These are phyloP conservation scores for Lodderomyces metapsilosis DNA, from an alignment of 1,139 yeast genomes.

Conservation along the genomic window DNA sequence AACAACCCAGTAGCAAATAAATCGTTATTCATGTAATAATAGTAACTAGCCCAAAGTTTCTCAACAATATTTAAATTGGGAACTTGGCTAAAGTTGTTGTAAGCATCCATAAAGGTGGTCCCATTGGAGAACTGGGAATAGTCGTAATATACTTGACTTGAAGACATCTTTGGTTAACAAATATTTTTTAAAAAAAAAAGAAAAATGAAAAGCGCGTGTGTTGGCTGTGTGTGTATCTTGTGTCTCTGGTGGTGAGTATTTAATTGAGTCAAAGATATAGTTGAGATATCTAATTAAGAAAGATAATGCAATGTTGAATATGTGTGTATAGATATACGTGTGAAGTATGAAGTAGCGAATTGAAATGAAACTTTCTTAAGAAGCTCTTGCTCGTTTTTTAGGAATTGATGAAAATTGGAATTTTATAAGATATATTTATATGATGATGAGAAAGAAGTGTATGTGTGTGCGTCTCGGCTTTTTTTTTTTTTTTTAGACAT, in stretches of 20 bases:
- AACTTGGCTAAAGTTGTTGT: slow-evolving; percentile 33
- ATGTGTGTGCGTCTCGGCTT: neutral
- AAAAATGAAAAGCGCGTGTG: neutral
- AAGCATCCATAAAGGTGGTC: slow-evolving; percentile 38
- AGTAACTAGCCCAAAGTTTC: slow-evolving; percentile 44
- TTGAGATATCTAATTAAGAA: neutral
- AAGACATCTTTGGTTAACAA: neutral
- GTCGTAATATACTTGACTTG: slow-evolving; percentile 35
- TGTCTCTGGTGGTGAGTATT: no score
- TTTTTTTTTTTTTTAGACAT: neutral
- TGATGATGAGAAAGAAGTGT: no score
- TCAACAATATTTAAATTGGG: slow-evolving; percentile 29
- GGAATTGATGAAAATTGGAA: no score
- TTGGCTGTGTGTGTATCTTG: neutral
- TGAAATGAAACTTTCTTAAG: neutral
- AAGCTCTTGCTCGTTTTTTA: no score
- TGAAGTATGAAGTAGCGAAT: neutral
- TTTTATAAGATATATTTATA: no score
- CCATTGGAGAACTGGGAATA: slow-evolving; percentile 40
- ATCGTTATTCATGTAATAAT: slow-evolving; percentile 42
- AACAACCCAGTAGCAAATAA: slow-evolving; percentile 47
- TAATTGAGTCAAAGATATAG: no score
- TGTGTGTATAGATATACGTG: no score
- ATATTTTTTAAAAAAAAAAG: no score
- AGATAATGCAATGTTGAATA: neutral